phyloP scores from a whole-genome alignment of 345 rosid genomes.

The Triadica sebifera region DNA sequence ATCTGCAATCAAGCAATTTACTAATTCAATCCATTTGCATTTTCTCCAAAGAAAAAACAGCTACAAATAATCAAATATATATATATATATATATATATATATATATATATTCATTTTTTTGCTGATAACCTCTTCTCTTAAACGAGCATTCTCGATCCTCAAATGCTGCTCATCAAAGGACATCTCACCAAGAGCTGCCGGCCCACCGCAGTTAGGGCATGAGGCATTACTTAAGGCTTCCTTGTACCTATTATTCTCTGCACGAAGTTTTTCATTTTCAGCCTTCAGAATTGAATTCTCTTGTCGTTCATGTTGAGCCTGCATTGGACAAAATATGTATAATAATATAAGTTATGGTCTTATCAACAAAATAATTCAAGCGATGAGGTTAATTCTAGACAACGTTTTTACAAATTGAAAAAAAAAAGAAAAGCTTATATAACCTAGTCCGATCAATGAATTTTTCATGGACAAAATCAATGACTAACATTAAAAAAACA shows the following conservation, averaged over 20 bases:
- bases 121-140: slow-evolving; percentile 70
- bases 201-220: slow-evolving; percentile 92
- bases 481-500: no score
- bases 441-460: no score
- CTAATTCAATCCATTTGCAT: not conserved
- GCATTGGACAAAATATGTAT: not conserved
- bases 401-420: no score
- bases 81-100: no score
- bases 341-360: not conserved
- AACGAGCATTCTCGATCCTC: slow-evolving; percentile 83
- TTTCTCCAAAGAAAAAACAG: not conserved
- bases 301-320: slow-evolving; percentile 88
- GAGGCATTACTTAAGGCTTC: slow-evolving; percentile 71
- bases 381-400: no score
- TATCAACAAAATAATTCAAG: no score
- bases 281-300: slow-evolving; percentile 76
- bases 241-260: slow-evolving; percentile 72
- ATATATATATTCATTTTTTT: not conserved
- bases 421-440: no score
- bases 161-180: slow-evolving; percentile 95
- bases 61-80: not conserved
- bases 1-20: slow-evolving; percentile 36
- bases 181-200: slow-evolving; percentile 85
- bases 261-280: slow-evolving; percentile 83
- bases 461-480: no score